Evolutionary conservation across 257 asterid genomes (phyloP).

Genomic region (Nemophila menziesii): DNA sequence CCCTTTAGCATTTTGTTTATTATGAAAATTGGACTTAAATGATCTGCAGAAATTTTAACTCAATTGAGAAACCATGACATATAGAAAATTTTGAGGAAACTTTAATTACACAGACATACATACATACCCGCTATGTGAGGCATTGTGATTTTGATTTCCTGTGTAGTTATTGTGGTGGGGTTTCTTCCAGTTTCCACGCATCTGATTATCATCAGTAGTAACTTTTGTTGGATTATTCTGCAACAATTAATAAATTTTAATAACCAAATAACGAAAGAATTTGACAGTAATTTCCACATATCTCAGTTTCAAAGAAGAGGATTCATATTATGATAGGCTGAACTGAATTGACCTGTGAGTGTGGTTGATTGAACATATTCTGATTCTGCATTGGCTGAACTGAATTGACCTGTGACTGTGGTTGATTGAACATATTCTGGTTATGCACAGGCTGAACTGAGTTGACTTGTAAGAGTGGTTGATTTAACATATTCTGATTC

Average conservation of each 20-base stretch:
- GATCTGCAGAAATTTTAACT: constrained; percentile 26
- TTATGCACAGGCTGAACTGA: no score
- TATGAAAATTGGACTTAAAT: constrained; percentile 29
- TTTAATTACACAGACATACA: constrained; percentile 3
- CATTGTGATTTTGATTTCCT: constrained; percentile 32
- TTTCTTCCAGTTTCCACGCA: constrained; percentile 32
- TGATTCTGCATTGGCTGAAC: no score
- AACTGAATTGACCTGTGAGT: no score
- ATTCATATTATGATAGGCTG: no score
- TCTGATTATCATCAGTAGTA: constrained; percentile 22
- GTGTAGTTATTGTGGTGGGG: constrained; percentile 32
- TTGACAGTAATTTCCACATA: neutral
- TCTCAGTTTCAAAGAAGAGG: neutral
- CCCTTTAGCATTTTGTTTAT: constrained; percentile 34
- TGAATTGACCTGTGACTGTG: constrained; percentile 15
- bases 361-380: no score
- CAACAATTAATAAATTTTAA: constrained; percentile 21
- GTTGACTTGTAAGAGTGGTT: no score
- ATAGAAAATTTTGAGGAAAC: neutral
- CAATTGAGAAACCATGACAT: constrained; percentile 3
- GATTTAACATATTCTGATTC: no score
- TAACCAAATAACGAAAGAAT: constrained; percentile 4
- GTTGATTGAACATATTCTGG: constrained; percentile 10
- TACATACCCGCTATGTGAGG: constrained; percentile 37
- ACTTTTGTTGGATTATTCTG: constrained; percentile 39